phyloP scores from a whole-genome alignment of 129 eudicot genomes.

The Tagetes patula region DNA sequence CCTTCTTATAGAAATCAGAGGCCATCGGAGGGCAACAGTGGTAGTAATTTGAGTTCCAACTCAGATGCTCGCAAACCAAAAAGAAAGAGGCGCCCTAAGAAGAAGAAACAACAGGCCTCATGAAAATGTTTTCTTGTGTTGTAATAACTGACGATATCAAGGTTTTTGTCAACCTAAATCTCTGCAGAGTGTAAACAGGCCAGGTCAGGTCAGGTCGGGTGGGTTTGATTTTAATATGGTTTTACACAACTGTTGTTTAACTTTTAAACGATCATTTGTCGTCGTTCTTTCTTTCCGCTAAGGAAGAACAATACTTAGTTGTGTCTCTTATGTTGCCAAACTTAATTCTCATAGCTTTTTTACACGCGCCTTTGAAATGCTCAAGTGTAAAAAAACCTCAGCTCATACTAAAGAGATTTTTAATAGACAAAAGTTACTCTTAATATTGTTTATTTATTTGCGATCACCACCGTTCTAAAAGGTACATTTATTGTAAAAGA shows the following conservation, averaged over 20 bases:
- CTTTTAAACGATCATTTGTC: not conserved
- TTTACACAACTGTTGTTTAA: not conserved
- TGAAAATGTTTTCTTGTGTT: constrained; percentile 23
- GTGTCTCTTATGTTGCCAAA: too few relatives aligned
- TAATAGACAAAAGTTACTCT: too few relatives aligned
- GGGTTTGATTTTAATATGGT: not conserved
- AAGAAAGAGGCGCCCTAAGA: constrained; percentile 94
- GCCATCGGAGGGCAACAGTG: constrained; percentile 57
- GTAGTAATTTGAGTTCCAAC: constrained; percentile 77
- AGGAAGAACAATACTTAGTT: too few relatives aligned
- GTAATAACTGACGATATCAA: not conserved
- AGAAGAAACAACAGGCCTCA: constrained; percentile 68
- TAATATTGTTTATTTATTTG: too few relatives aligned
- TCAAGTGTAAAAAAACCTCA: too few relatives aligned
- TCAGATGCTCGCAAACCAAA: constrained; percentile 80
- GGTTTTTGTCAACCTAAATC: constrained; percentile 8
- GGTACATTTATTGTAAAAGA: too few relatives aligned
- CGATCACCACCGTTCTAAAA: too few relatives aligned
- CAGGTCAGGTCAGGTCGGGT: not conserved
- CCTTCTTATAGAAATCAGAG: constrained; percentile 51
- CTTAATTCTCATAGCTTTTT: too few relatives aligned
- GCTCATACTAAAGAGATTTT: too few relatives aligned
- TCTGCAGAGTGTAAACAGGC: constrained; percentile 20
- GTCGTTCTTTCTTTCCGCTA: not conserved
- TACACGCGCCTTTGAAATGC: too few relatives aligned